Evolutionary conservation across 306 rosid genomes (phyloP), one percentile per base, ranked within the genome.

Genomic region (Fragaria nilgerrensis): DNA sequence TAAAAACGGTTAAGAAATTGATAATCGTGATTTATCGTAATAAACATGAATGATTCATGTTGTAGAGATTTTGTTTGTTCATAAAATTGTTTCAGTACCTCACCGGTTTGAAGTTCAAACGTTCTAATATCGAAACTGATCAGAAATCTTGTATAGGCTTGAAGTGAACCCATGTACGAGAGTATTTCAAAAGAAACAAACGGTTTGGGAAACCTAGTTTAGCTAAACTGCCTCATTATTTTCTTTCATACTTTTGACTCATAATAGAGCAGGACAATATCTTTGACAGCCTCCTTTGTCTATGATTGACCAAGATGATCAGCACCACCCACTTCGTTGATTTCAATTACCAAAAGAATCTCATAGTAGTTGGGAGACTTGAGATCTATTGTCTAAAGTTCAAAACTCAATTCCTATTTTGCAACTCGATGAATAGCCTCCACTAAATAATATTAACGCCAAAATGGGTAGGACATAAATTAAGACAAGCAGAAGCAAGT

Each of bases 251-350:
- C 23, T 15, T 73, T 39, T 59, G 44, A 74, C 53, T 74, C 70
- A 36, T 1, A 12, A 62, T 45, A 53, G 5, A 19, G 48, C 34
- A 43, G 5, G 58, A 62, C 45, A 44, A 11, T 20, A 9, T 19
- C 47, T 45, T 43, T 62, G 61, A 29, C 44, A 45, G 34, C 47
- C 22, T 62, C 59, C 22, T 6, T 43, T 6, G 61, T 75, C 61
- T 45, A 17, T 45, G 61, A 11, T 61, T 75, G 78, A 75, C 71
- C 78, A 45, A 75, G 9, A 75, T 17, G 45, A 44, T 23, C 36
- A 62, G 67, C 29, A 74, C 23, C 77, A 41, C 53, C 34, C 20
- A 61, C 32, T 5, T 1, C 39, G 34, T 75, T 11, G 71, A 75
- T 39, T 74, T 41, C 68, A 14, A 74, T 39, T 16, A 39, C 37